These are phyloP conservation scores for Pneumocystis murina DNA, from an alignment of 1,139 yeast genomes.

Conservation along the genomic window DNA sequence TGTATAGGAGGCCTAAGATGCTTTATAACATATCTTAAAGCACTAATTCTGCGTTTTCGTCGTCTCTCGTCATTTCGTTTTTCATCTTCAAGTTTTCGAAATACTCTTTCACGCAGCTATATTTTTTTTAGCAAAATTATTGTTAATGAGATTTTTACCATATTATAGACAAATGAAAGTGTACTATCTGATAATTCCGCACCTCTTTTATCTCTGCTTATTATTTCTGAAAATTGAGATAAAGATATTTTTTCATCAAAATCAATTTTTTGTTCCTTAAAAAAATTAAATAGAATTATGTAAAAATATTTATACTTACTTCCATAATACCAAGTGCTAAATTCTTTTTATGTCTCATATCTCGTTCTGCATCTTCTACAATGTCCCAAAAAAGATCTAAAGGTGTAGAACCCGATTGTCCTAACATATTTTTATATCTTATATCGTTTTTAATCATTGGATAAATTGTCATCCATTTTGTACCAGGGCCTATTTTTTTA, in stretches of 20 bases:
- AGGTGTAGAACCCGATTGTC: conserved; percentile 68
- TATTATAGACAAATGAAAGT: conserved; percentile 13
- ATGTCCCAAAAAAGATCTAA: conserved; percentile 66
- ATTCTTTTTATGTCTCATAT: conserved; percentile 45
- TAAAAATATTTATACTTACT: conserved; percentile 19
- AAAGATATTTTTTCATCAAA: conserved; percentile 16
- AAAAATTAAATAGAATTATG: not conserved
- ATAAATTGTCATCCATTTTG: conserved; percentile 47
- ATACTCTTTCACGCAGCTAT: conserved; percentile 14
- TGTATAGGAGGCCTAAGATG: conserved; percentile 23
- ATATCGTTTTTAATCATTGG: conserved; percentile 40
- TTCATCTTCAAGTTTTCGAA: conserved; percentile 23
- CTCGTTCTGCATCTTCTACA: conserved; percentile 46
- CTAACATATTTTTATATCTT: conserved; percentile 48
- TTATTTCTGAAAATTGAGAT: conserved; percentile 18
- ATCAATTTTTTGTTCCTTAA: conserved; percentile 11
- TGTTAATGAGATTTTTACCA: conserved; percentile 1
- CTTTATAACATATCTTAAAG: conserved; percentile 26
- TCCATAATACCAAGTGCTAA: conserved; percentile 39
- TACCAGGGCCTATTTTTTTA: conserved; percentile 37
- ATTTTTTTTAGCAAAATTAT: not conserved
- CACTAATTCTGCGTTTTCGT: conserved; percentile 26
- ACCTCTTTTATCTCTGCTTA: conserved; percentile 16
- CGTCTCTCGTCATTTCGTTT: conserved; percentile 24
- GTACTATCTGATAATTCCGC: conserved; percentile 14